Conservation (phyloP, 2,329 filamentous ascomycete species). For the Colletotrichum sp. region DNA sequence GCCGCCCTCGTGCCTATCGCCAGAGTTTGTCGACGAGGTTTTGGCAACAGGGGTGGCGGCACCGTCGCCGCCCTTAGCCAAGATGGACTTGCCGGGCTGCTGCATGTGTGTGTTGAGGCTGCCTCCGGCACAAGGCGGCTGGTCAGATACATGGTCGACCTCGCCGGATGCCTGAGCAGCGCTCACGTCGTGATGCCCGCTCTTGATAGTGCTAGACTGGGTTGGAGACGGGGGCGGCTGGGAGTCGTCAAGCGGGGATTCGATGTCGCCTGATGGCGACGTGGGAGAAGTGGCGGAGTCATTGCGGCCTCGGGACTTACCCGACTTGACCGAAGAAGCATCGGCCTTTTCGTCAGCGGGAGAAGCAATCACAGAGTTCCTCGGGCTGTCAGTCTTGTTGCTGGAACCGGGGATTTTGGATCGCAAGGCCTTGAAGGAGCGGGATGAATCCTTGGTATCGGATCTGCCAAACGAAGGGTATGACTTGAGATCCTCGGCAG, state of each 20-base stretch:
- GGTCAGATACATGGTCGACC: slow-evolving; percentile 93
- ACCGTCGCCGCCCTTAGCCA: slow-evolving; percentile 77
- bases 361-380: slow-evolving; percentile 72
- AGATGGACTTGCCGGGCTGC: slow-evolving; percentile 85
- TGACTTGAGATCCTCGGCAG: slow-evolving; percentile 70
- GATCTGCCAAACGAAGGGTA: slow-evolving; percentile 92
- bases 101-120: slow-evolving; percentile 63
- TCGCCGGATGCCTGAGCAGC: slow-evolving; percentile 87
- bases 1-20: slow-evolving; percentile 52
- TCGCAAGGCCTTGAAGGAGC: slow-evolving; percentile 83
- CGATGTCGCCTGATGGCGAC: slow-evolving; percentile 40
- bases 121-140: slow-evolving; percentile 74
- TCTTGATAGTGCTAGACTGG: slow-evolving; percentile 74
- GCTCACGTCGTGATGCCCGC: slow-evolving; percentile 74
- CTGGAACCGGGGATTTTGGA: slow-evolving; percentile 84
- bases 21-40: slow-evolving; percentile 17
- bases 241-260: slow-evolving; percentile 54
- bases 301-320: slow-evolving; percentile 57
- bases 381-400: slow-evolving; percentile 78
- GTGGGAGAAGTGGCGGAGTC: slow-evolving; percentile 47
- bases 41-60: slow-evolving; percentile 68
- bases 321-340: slow-evolving; percentile 75
- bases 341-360: slow-evolving; percentile 77
- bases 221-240: slow-evolving; percentile 85
- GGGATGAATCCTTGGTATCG: slow-evolving; percentile 90